Evolutionary conservation across 2,329 filamentous ascomycete species (phyloP).

Genomic region (Apiospora arundinis): DNA sequence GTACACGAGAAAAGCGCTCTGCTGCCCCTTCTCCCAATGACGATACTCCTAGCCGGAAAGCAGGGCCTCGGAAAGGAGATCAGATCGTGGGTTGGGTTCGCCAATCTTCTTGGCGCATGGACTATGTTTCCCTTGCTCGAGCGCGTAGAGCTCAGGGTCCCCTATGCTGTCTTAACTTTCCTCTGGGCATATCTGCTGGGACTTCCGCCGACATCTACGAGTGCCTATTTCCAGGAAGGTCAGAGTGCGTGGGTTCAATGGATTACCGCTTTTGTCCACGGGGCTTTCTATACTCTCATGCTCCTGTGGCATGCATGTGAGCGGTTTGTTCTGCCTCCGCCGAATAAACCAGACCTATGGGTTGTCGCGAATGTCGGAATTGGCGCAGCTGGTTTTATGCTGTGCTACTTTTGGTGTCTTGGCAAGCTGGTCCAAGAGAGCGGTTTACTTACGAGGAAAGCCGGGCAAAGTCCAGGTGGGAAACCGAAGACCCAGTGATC

Average conservation of each 20-base stretch:
- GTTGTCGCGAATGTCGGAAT: conserved; percentile 88
- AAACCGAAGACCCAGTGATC: conserved; percentile 49
- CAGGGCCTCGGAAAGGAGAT: conserved; percentile 78
- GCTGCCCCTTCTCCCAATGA: conserved; percentile 92
- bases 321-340: conserved; percentile 69
- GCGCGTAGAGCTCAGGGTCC: conserved; percentile 81
- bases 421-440: conserved; percentile 70
- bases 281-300: conserved; percentile 79
- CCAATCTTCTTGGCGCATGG: conserved; percentile 88
- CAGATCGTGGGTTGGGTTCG: conserved; percentile 94
- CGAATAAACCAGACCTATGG: conserved; percentile 89
- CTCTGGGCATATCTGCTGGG: conserved; percentile 93
- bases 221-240: conserved; percentile 67
- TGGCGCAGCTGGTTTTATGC: conserved; percentile 81
- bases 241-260: conserved; percentile 55
- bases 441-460: conserved; percentile 50
- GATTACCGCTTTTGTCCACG: conserved; percentile 73
- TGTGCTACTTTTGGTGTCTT: conserved; percentile 93
- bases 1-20: conserved; percentile 98
- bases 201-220: conserved; percentile 77
- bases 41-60: conserved; percentile 78
- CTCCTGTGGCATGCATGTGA: conserved; percentile 81
- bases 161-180: conserved; percentile 83
- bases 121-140: conserved; percentile 92
- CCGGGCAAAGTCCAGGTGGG: conserved; percentile 26